Evolutionary conservation across 495 filamentous ascomycete genomes (phyloP), one percentile per base, ranked within the genome.

Genomic region (Penicillium tannophilum): DNA sequence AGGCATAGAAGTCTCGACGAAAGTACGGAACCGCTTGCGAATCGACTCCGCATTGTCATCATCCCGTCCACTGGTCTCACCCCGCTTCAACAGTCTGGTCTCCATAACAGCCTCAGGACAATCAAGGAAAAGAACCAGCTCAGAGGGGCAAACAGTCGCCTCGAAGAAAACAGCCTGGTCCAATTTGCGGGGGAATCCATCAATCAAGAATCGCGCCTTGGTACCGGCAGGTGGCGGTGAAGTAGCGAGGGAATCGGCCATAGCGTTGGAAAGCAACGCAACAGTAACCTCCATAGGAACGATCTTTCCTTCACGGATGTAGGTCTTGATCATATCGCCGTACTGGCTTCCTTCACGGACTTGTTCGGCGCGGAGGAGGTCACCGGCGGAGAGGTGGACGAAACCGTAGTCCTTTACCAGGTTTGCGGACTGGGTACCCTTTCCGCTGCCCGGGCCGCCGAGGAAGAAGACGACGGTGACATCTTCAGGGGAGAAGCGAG

Each of bases 201-300:
- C 93, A 63, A 98, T 90, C 63, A 98, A 78, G 80, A 97, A 97
- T 45, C 86, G 83, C 0, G 74, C 67, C 58, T 76, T 75, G 39
- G 47, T 65, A 20, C 63, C 70, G 0, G 62, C 61, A 1, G 49
- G 71, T 0, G 52, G 63, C 17, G 58, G 66, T n/a, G 28, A 28
- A 10, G 52, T 33, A 28, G 71, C 56, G 10, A 92, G 81, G 0
- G 76, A 75, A 4, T 84, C 85, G 54, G 79, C 84, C 90, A 98
- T 97, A 8, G 92, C 90, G 70, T 96, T 92, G 73, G 97, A 94
- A 4, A 98, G 83, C 16, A 98, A 72, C 28, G 89, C 86, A 39
- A 98, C 88, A n/a, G 94, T 98, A 20, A 98, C 92, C 69, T 98
- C 93, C 93, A 96, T 96, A 10, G 94, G 94, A 61, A 98, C 94